Evolutionary conservation across 2,329 filamentous ascomycete genomes (phyloP).

Genomic region (Arthroderma sp.): DNA sequence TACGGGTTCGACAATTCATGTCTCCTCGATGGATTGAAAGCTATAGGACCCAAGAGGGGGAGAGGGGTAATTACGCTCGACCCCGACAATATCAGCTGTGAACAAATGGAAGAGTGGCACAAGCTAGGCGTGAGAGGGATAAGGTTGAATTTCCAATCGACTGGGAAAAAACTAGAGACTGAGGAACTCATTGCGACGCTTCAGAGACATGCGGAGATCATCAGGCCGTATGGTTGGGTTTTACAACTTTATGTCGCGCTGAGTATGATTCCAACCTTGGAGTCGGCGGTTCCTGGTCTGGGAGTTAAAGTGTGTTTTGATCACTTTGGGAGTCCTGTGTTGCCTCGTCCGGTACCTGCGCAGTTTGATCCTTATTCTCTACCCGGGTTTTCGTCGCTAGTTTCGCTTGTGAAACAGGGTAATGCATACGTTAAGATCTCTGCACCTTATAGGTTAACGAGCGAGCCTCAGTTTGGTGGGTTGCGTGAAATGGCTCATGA

Average conservation of each 20-base stretch:
- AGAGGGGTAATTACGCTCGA: conserved; percentile 47
- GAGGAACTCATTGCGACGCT: conserved; percentile 32
- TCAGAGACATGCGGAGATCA: conserved; percentile 36
- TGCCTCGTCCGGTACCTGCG: conserved; percentile 15
- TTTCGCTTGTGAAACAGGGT: conserved; percentile 35
- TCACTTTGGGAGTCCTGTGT: conserved; percentile 42
- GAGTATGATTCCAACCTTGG: conserved; percentile 36
- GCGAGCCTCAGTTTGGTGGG: conserved; percentile 31
- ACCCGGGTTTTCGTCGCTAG: conserved; percentile 37
- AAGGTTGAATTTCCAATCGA: conserved; percentile 46
- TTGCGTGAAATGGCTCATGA: conserved; percentile 38
- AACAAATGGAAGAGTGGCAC: conserved; percentile 42
- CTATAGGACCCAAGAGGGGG: conserved; percentile 37
- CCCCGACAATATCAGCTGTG: conserved; percentile 25
- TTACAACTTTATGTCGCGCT: conserved; percentile 47
- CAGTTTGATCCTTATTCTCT: conserved; percentile 33
- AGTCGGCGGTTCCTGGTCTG: conserved; percentile 36
- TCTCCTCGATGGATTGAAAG: conserved; percentile 40
- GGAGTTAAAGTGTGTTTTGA: conserved; percentile 45
- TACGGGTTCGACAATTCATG: conserved; percentile 50
- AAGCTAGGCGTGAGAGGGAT: conserved; percentile 45
- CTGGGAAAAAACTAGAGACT: conserved; percentile 30
- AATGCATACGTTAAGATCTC: conserved; percentile 47
- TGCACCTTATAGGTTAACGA: conserved; percentile 43
- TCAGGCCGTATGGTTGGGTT: conserved; percentile 42